These are phyloP conservation scores for Helotiales sp. DNA, from an alignment of 2,329 filamentous ascomycete species.

Conservation along the genomic window DNA sequence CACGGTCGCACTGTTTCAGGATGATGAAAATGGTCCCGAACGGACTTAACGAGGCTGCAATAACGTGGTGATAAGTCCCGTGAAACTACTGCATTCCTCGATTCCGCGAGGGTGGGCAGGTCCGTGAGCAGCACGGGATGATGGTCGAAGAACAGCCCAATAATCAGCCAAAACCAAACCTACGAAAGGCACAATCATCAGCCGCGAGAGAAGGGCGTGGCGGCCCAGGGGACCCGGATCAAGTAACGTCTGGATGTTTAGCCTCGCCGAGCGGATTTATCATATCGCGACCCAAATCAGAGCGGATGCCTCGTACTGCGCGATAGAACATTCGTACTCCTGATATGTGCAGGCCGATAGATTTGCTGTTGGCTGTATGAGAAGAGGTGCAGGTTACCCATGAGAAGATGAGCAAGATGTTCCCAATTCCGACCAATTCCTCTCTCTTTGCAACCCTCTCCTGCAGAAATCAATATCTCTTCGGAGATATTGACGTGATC, in stretches of 20 bases:
- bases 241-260: not conserved
- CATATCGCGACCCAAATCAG: not conserved
- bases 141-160: not conserved
- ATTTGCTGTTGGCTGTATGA: not conserved
- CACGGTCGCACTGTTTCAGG: not conserved
- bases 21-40: not conserved
- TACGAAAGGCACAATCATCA: not conserved
- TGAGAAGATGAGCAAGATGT: not conserved
- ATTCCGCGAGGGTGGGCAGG: not conserved
- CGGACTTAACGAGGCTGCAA: not conserved
- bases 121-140: not conserved
- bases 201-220: not conserved
- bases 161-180: not conserved
- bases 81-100: not conserved
- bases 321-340: not conserved
- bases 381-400: not conserved
- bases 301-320: not conserved
- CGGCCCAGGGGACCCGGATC: not conserved
- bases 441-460: not conserved
- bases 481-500: not conserved
- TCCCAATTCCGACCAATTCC: not conserved
- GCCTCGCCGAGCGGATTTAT: not conserved
- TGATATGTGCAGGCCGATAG: not conserved
- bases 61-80: conserved; percentile 1
- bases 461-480: not conserved